Evolutionary conservation across 306 rosid species (phyloP), one percentile per base, ranked within the genome.

Genomic region (Vigna radiata): DNA sequence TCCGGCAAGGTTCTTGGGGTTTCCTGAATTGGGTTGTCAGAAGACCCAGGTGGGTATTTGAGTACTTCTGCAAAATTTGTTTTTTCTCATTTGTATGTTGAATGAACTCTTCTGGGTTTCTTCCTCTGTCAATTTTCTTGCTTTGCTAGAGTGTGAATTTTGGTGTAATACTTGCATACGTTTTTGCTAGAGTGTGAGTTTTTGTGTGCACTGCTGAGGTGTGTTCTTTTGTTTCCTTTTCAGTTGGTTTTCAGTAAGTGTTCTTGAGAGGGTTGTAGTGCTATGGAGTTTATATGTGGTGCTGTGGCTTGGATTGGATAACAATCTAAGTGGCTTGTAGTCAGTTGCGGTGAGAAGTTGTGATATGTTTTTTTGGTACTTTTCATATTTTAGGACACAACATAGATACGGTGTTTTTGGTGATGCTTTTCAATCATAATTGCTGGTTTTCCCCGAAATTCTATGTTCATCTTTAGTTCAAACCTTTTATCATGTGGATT

Each of bases 231-330:
- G 53, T 65, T 76, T 64, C 50, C 27, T 11, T 19, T 68, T 27
- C 53, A 39, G 23, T 71, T 68, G 46, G 53, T 61, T 61, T 19
- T 23, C 79, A 85, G 84, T 80, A 21, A 75, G 50, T 74, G 85
- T 29, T 85, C 68, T 73, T 70, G 36, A 47, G 67, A 73, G 80
- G 36, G 25, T 59, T 72, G n/a, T 84, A 67, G 80, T 72, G 46
- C 62, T 66, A 77, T 59, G 85, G 53, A 53, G 60, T 80, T 19
- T 67, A 13, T 48, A 39, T 37, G 41, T 68, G 18, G 55, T 53
- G 59, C 5, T 17, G 59, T 53, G 59, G 72, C 47, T 76, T 81
- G 70, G 29, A 63, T 48, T 50, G 68, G 70, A 68, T 77, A 49
- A 47, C 44, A 66, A 71, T 63, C 16, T 61, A 60, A 82, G 76